Conservation (phyloP, 2,329 filamentous ascomycete genomes). For the Neofusicoccum laricinum region DNA sequence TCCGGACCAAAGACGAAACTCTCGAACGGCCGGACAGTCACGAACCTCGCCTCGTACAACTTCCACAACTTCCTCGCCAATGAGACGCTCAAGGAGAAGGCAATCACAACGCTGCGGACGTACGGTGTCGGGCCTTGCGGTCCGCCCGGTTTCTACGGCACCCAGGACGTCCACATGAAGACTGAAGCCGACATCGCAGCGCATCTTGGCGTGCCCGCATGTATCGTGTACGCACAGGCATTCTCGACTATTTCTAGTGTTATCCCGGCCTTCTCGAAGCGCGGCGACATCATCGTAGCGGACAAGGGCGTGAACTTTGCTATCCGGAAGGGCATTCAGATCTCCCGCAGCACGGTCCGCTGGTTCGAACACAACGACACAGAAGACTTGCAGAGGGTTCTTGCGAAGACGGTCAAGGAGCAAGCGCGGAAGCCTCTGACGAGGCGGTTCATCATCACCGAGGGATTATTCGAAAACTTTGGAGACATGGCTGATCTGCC, state of each 20-base stretch:
- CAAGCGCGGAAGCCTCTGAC: constrained; percentile 87
- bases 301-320: constrained; percentile 92
- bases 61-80: constrained; percentile 97
- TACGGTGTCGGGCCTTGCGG: constrained; percentile 97
- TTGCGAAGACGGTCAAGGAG: constrained; percentile 83
- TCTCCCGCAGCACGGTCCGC: constrained; percentile 81
- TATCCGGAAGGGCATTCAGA: constrained; percentile 90
- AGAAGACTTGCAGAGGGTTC: constrained; percentile 82
- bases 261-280: constrained; percentile 94
- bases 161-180: constrained; percentile 97
- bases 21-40: constrained; percentile 82
- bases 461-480: constrained; percentile 87
- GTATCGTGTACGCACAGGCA: constrained; percentile 93
- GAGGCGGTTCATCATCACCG: constrained; percentile 90
- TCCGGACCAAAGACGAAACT: constrained; percentile 90
- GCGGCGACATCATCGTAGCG: constrained; percentile 94
- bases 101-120: constrained; percentile 86
- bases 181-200: constrained; percentile 90
- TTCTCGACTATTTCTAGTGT: constrained; percentile 97
- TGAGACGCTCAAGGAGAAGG: constrained; percentile 90
- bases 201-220: constrained; percentile 81
- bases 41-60: constrained; percentile 92
- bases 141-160: constrained; percentile 96
- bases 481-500: constrained; percentile 84
- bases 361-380: constrained; percentile 98